Evolutionary conservation across 805 yeast species (phyloP).

Genomic region (Wickerhamomyces strasburgensis): DNA sequence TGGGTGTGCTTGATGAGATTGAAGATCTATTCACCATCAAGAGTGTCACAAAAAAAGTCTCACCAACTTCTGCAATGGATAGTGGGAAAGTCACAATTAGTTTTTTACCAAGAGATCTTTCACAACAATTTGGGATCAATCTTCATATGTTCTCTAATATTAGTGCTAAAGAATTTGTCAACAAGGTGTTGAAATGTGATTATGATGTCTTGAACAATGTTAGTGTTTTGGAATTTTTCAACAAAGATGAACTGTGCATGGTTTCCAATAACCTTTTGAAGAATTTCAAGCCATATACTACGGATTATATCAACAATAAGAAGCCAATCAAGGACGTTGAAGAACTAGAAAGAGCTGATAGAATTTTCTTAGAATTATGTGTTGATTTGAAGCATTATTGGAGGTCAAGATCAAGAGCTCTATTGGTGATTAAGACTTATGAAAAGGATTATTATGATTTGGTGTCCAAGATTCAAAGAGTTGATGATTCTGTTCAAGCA

Average conservation of each 20-base stretch:
- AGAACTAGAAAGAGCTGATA: constrained; percentile 83
- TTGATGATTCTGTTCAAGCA: constrained; percentile 71
- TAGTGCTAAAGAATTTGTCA: constrained; percentile 61
- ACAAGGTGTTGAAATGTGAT: constrained; percentile 73
- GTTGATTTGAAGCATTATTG: constrained; percentile 85
- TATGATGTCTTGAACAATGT: constrained; percentile 60
- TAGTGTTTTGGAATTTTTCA: constrained; percentile 80
- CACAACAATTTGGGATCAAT: constrained; percentile 94
- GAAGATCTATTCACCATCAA: constrained; percentile 87
- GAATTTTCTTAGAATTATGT: constrained; percentile 74
- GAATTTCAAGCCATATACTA: constrained; percentile 74
- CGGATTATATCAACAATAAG: constrained; percentile 46
- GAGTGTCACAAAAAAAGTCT: constrained; percentile 41
- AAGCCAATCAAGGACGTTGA: constrained; percentile 62
- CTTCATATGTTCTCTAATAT: constrained; percentile 67
- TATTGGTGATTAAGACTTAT: constrained; percentile 61
- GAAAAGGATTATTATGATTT: constrained; percentile 77
- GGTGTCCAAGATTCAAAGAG: constrained; percentile 54
- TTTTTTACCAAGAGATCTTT: constrained; percentile 74
- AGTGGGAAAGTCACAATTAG: constrained; percentile 38
- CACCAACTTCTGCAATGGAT: constrained; percentile 5
- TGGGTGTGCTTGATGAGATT: constrained; percentile 79
- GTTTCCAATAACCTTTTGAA: constrained; percentile 66
- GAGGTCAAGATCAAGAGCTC: constrained; percentile 85
- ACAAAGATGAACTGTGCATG: constrained; percentile 69